Evolutionary conservation across 768 basidiomycete genomes (phyloP).

Genomic region (Mrakia frigida): DNA sequence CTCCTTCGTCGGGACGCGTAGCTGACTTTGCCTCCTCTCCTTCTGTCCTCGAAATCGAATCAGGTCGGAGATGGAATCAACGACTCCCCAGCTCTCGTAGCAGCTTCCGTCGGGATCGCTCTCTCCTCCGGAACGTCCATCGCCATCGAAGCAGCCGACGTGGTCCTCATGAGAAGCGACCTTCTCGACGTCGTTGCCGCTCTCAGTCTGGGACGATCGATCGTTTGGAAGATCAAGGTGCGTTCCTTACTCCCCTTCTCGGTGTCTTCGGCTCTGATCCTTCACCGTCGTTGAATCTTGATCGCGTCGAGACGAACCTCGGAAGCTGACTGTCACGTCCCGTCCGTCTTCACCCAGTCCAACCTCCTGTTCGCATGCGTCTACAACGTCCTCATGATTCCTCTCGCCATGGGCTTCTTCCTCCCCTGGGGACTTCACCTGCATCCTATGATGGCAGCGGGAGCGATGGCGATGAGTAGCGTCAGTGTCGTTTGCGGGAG

Average conservation of each 20-base stretch:
- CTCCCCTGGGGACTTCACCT: constrained; percentile 86
- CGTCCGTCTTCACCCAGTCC: constrained; percentile 45
- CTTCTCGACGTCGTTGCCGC: constrained; percentile 96
- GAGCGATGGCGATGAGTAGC: constrained; percentile 95
- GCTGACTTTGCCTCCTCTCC: background rate
- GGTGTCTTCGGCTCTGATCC: background rate
- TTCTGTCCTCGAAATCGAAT: background rate
- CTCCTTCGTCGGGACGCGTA: no score
- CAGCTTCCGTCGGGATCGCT: constrained; percentile 92
- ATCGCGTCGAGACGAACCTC: background rate
- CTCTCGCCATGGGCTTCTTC: constrained; percentile 95
- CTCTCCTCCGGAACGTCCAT: constrained; percentile 94
- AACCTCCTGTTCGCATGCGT: constrained; percentile 96
- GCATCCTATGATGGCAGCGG: constrained; percentile 98
- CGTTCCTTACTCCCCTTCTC: background rate
- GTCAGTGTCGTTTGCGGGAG: constrained; percentile 92
- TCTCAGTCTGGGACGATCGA: constrained; percentile 77
- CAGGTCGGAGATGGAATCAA: constrained; percentile 99
- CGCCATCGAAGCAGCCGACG: constrained; percentile 95
- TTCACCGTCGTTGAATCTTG: background rate
- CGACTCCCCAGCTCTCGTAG: constrained; percentile 94
- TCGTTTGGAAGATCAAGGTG: constrained; percentile 73
- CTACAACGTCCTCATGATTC: constrained; percentile 89
- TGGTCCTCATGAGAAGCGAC: constrained; percentile 95
- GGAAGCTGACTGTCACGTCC: no score